Evolutionary conservation across 352 stramenopile species (phyloP).

Genomic region (Globisporangium nodosum): DNA sequence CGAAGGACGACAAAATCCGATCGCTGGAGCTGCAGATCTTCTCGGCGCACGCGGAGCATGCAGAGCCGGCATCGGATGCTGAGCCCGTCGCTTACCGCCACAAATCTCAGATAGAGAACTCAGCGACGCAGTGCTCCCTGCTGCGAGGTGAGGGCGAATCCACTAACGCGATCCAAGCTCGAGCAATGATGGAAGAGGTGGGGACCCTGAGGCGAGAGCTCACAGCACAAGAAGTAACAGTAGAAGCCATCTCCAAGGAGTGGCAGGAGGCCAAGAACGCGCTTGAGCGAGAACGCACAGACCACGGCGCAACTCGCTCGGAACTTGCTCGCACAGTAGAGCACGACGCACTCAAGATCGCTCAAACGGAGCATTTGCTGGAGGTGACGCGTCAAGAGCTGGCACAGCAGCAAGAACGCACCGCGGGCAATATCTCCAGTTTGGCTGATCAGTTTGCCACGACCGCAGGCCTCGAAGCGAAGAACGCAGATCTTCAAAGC

Average conservation of each 20-base stretch:
- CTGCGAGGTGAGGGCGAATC: background rate
- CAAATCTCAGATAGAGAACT: background rate
- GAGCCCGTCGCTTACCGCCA: background rate
- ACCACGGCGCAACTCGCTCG: background rate
- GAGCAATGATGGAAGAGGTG: background rate
- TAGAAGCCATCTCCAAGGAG: background rate
- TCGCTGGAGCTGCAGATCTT: constrained; percentile 12
- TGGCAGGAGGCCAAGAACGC: background rate
- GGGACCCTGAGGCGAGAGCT: background rate
- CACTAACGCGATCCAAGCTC: background rate
- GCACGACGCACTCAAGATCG: background rate
- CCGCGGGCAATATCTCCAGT: background rate
- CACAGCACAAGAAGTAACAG: background rate
- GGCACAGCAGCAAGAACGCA: constrained; percentile 4
- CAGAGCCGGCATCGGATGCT: background rate
- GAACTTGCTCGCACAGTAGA: background rate
- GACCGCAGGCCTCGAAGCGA: background rate
- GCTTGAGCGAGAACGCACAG: background rate
- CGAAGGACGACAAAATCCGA: constrained; percentile 7
- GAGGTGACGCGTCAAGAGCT: constrained; percentile 4
- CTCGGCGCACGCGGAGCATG: background rate
- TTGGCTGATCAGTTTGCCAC: background rate
- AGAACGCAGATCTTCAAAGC: background rate
- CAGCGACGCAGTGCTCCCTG: constrained; percentile 1
- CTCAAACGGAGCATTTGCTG: background rate